A percentile compares a stretch with the other conserved stretches of the same genome.
These are phyloP conservation scores for Trifolium subterraneum DNA, from an alignment of 306 rosid genomes.

Conservation along the genomic window DNA sequence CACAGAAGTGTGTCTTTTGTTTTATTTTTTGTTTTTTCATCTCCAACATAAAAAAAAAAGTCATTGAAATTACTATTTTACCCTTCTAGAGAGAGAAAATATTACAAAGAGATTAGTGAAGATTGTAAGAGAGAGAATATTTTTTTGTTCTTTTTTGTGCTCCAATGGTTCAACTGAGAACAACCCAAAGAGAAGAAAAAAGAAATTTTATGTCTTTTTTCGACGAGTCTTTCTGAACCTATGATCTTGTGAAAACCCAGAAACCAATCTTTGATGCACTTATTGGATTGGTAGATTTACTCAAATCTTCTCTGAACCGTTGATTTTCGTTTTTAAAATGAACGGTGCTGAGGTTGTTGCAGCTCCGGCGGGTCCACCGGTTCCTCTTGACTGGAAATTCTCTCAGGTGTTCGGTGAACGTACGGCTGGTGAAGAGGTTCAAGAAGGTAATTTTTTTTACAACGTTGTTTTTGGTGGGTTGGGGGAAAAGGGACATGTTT, in stretches of 20 bases:
- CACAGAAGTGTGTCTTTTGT: constrained; percentile 29
- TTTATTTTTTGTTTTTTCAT: constrained; percentile 14
- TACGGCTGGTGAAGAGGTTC: constrained; percentile 98
- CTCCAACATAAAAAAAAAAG: constrained; percentile 46
- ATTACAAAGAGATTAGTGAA: constrained; percentile 28
- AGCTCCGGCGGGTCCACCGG: constrained; percentile 79
- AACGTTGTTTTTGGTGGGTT: constrained; percentile 34
- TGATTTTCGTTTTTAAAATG: constrained; percentile 65
- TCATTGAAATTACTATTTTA: constrained; percentile 53
- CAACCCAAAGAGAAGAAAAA: constrained; percentile 52
- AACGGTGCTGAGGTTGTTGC: constrained; percentile 86
- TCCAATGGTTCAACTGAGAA: constrained; percentile 81
- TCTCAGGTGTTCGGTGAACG: constrained; percentile 99
- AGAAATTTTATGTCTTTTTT: constrained; percentile 38
- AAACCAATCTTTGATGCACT: constrained; percentile 79
- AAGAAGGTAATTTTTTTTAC: constrained; percentile 74
- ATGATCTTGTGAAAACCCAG: constrained; percentile 74
- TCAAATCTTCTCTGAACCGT: constrained; percentile 44
- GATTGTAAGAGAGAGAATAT: constrained; percentile 45
- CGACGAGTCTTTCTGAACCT: constrained; percentile 57
- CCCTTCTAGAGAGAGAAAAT: constrained; percentile 72
- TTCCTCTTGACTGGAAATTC: constrained; percentile 94
- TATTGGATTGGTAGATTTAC: constrained; percentile 64
- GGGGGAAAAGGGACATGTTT: constrained; percentile 8
- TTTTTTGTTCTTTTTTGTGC: constrained; percentile 54